phyloP scores from a whole-genome alignment of 169 alveolate genomes.

The Babesia sp. region DNA sequence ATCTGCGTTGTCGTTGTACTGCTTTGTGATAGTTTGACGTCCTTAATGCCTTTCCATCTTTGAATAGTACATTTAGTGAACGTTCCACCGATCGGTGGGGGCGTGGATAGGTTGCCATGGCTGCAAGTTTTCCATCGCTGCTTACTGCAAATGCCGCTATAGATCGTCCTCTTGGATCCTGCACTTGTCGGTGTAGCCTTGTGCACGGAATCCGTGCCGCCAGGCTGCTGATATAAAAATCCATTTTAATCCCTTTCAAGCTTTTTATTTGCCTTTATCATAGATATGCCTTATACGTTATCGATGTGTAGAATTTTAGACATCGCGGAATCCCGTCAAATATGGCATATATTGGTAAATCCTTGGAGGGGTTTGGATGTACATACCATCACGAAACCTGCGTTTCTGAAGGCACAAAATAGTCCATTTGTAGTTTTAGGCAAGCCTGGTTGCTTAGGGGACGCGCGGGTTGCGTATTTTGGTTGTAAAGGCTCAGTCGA shows the following conservation, averaged over 20 bases:
- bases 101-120: conserved; percentile 45
- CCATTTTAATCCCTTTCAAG: conserved; percentile 26
- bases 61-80: conserved; percentile 33
- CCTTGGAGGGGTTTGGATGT: not conserved
- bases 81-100: conserved; percentile 22
- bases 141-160: conserved; percentile 33
- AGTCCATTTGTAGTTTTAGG: too few relatives aligned
- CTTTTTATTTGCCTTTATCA: too few relatives aligned
- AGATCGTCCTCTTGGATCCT: conserved; percentile 56
- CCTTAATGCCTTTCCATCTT: conserved; percentile 26
- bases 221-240: conserved; percentile 34
- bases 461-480: too few relatives aligned
- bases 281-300: too few relatives aligned
- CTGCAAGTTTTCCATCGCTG: conserved; percentile 40
- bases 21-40: conserved; percentile 46
- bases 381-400: not conserved
- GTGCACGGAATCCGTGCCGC: conserved; percentile 62
- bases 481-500: not conserved
- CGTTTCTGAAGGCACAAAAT: too few relatives aligned
- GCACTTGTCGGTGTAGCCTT: conserved; percentile 47
- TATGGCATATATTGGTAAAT: not conserved
- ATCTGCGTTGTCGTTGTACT: conserved; percentile 21
- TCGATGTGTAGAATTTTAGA: not conserved
- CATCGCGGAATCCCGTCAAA: not conserved
- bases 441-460: too few relatives aligned